Base-by-base conservation (phyloP, 2,329 filamentous ascomycete genomes). In the Sclerotinia sclerotiorum region DNA sequence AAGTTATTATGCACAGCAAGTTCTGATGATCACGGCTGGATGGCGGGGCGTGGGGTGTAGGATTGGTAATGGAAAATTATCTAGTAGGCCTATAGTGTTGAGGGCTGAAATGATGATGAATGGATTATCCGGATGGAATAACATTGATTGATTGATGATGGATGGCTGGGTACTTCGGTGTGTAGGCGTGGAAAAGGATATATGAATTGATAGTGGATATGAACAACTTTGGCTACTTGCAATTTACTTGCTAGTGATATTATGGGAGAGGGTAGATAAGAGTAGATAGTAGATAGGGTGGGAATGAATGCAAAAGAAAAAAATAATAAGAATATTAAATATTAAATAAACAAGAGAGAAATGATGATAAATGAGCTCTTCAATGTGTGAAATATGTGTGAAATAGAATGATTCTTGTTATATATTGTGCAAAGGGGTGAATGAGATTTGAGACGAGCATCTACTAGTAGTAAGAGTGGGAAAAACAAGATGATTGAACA, bases 101-200 rank as follows among this genome's bases (percentile, higher is more conserved):
- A 51, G 17, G 19, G 11, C 3, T 49, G 46, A 52, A 39, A 8
- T 6, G 19, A 21, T 56, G 60, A 46, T 51, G 29, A 13, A 51
- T 51, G 60, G 15, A 27, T 51, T 51, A 46, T 32, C 29, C 5
- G 7, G 17, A 35, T 13, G 35, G 8, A 8, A 62, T 19, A 4
- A 35, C 35, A 24, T 42, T 21, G 32, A 7, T 39, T 42, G 54
- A 24, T 39, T 13, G n/a, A 39, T 8, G 35, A 27, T 21, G 46
- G 60, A 51, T 27, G 48, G 48, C 60, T 51, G 60, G 60, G 51
- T 63, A 63, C 48, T 63, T 46, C 46, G 60, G n/a, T 63, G 60
- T 63, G 60, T 27, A 63, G 60, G 46, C 46, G 27, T 21, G 54
- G 11, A 57, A 42, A 19, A 27, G 4, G n/a, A 11, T 21, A n/a